Evolutionary conservation across 768 basidiomycete genomes (phyloP).

Genomic region (Phanerodontia chrysosporium): DNA sequence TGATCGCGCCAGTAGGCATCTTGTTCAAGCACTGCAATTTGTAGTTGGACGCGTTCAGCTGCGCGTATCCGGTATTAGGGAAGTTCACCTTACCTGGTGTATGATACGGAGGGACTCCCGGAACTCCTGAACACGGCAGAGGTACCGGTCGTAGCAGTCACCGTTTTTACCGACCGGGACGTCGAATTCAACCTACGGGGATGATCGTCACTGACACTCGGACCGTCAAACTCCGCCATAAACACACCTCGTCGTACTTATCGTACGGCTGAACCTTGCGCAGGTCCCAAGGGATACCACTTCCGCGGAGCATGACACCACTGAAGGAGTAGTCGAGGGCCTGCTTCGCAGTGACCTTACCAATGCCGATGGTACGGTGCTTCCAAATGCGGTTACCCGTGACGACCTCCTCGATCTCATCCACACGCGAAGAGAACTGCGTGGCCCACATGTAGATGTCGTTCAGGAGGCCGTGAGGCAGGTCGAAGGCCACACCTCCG

Average conservation of each 20-base stretch:
- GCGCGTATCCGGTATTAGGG: neutral
- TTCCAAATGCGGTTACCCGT: constrained; percentile 99
- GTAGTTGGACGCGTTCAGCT: neutral
- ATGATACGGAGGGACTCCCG: constrained; percentile 90
- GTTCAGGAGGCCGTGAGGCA: constrained; percentile 96
- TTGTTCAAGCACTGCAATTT: constrained; percentile 83
- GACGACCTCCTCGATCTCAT: constrained; percentile 97
- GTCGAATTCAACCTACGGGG: constrained; percentile 84
- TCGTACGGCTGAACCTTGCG: constrained; percentile 92
- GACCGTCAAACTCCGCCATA: neutral
- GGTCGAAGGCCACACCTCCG: constrained; percentile 95
- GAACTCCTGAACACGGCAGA: constrained; percentile 98
- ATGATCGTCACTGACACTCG: neutral
- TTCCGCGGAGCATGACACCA: constrained; percentile 95
- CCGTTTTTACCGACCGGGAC: constrained; percentile 95
- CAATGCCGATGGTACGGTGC: constrained; percentile 86
- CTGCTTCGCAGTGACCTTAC: constrained; percentile 86
- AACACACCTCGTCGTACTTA: constrained; percentile 82
- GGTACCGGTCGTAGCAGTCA: constrained; percentile 96
- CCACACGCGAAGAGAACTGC: constrained; percentile 84
- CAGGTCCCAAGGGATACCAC: constrained; percentile 93
- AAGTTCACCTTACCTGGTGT: constrained; percentile 45
- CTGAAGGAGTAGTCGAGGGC: constrained; percentile 92
- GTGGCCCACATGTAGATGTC: constrained; percentile 99
- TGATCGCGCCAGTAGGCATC: constrained; percentile 89